Base-by-base conservation (phyloP, 2,329 filamentous ascomycete genomes). In the Aspergillus fumigatus region DNA sequence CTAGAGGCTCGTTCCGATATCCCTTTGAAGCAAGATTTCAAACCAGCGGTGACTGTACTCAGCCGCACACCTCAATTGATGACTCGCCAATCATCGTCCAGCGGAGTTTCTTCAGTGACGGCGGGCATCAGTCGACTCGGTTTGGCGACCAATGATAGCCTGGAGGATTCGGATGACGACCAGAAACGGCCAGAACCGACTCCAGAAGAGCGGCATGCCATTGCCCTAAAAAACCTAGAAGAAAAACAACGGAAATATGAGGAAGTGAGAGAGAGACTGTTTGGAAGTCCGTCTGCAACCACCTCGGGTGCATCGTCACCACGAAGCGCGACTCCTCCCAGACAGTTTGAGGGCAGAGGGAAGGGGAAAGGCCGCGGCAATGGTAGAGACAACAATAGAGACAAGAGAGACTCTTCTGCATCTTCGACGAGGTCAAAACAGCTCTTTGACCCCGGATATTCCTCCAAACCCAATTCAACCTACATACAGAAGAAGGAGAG, bases 171-270 rank as follows among this genome's bases (percentile, higher is more conserved):
- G 26, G 84, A 88, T 53, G 84, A 87, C 26, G 83, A 85, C 50
- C 75, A 78, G 53, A 85, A 84, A 69, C 83, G 84, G 60, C 78
- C 81, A 21, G 85, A 86, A 64, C 83, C 85, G 47, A 88, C 85
- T 0, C 83, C 88, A 3, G 89, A 93, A 65, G 88, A 96, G 76
- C 83, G 92, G 35, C 86, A 89, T 59, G 84, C 86, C 25, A 88
- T 88, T 68, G 89, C 92, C 53, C 85, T 91, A 70, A 82, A 84
- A 50, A 90, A 96, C 65, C 84, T 86, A 9, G 92, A 95, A 69
- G 92, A 96, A 76, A 96, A 94, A 77, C 89, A 96, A 77, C 86
- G 86, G 55, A 88, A 89, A 59, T 97, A 97, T 71, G 89, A 95
- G 59, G 92, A 96, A 76, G 90, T 87, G 5, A 83, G 93, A 29